Conservation (phyloP, 352 stramenopile species). For the Pythium brassicae region DNA sequence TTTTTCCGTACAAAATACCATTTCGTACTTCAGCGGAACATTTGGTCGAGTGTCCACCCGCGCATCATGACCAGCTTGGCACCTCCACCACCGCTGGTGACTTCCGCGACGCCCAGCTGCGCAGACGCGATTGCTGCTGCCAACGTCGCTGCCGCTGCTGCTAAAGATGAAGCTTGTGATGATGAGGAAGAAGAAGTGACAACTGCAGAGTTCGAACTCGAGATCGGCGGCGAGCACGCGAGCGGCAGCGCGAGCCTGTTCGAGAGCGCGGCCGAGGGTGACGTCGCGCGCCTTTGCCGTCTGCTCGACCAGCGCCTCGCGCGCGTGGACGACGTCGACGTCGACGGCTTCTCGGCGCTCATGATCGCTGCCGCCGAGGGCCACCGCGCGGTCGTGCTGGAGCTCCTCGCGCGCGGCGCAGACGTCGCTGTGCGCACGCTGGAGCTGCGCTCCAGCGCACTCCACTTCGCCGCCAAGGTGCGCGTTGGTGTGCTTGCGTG, state of each 20-base stretch:
- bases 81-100: too few species aligned
- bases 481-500: background rate
- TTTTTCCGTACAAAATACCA: too few species aligned
- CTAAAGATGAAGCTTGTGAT: background rate
- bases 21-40: too few species aligned
- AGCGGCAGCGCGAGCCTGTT: constrained; percentile 71
- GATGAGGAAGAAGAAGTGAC: constrained; percentile 50
- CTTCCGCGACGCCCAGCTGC: too few species aligned
- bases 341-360: constrained; percentile 81
- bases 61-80: background rate
- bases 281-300: constrained; percentile 51
- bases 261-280: constrained; percentile 64
- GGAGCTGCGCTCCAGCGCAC: constrained; percentile 66
- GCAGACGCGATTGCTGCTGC: background rate
- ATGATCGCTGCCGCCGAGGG: constrained; percentile 81
- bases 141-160: constrained; percentile 25
- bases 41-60: background rate
- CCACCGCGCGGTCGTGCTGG: constrained; percentile 46
- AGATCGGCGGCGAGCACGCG: constrained; percentile 38
- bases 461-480: constrained; percentile 82
- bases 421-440: constrained; percentile 62
- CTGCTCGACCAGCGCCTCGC: constrained; percentile 60
- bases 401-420: constrained; percentile 52
- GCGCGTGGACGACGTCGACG: constrained; percentile 65
- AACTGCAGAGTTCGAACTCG: constrained; percentile 62